A percentile compares a stretch with the other conserved stretches of the same genome.
Evolutionary conservation across 1,284 basidiomycete genomes (phyloP).

Genomic region (Trametes hirsuta): DNA sequence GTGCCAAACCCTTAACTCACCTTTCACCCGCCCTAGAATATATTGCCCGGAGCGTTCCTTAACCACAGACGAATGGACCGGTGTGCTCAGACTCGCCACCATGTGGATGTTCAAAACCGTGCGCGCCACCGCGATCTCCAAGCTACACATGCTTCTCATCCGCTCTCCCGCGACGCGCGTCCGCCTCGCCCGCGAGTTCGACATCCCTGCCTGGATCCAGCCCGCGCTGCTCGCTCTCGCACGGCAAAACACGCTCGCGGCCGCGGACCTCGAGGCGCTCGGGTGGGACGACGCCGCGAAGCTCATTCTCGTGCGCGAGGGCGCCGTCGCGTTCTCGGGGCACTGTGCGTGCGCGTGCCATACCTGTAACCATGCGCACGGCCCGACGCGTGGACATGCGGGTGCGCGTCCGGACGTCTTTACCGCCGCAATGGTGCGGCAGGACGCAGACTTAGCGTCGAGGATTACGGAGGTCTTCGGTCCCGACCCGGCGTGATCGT

Average conservation of each 20-base stretch:
- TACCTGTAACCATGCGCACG: slow-evolving; percentile 15
- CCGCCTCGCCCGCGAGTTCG: slow-evolving; percentile 12
- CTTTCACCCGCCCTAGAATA: neutral
- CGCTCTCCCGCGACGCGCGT: slow-evolving; percentile 13
- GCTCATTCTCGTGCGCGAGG: slow-evolving; percentile 18
- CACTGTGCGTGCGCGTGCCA: slow-evolving; percentile 19
- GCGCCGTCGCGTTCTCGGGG: slow-evolving; percentile 3
- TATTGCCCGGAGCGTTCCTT: neutral
- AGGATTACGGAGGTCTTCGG: slow-evolving; percentile 20
- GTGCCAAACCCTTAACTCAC: too few relatives aligned
- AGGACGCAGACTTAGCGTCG: slow-evolving; percentile 10
- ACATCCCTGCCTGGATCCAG: slow-evolving; percentile 19
- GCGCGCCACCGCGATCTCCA: slow-evolving; percentile 5
- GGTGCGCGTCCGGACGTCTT: neutral
- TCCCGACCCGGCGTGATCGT: slow-evolving; percentile 4
- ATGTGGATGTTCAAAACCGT: slow-evolving; percentile 14
- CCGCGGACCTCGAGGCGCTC: slow-evolving; percentile 14
- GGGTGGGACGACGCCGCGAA: slow-evolving; percentile 18
- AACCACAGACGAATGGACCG: slow-evolving; percentile 9
- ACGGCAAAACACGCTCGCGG: slow-evolving; percentile 12
- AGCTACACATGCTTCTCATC: slow-evolving; percentile 13
- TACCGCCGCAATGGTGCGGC: slow-evolving; percentile 1
- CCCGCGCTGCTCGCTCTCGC: slow-evolving; percentile 19
- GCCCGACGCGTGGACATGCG: neutral
- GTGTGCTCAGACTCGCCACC: slow-evolving; percentile 7